phyloP scores from a whole-genome alignment of 225 moss, liverwort and hornwort genomes.

The Thuidium tamariscinum region DNA sequence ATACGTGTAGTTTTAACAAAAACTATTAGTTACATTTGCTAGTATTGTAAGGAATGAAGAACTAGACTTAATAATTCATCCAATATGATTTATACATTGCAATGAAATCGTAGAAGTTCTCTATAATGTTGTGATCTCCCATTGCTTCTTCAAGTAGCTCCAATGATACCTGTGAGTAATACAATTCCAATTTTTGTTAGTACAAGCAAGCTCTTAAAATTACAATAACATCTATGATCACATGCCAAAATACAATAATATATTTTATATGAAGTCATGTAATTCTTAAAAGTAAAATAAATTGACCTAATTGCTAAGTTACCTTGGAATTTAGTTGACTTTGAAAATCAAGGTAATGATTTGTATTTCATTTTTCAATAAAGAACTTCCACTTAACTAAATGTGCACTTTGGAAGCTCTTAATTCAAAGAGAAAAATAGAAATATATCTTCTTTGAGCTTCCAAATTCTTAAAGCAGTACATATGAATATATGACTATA shows the following conservation, averaged over 20 bases:
- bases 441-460: not conserved
- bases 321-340: not conserved
- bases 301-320: not conserved
- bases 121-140: not conserved
- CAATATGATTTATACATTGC: not conserved
- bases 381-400: not conserved
- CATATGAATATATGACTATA: no score
- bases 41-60: rapidly evolving
- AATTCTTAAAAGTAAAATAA: not conserved
- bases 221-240: not conserved
- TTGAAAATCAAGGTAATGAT: not conserved
- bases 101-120: not conserved
- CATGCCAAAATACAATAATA: not conserved
- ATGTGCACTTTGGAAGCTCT: not conserved
- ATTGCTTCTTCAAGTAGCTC: not conserved
- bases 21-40: not conserved
- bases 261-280: not conserved
- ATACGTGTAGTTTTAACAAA: not conserved
- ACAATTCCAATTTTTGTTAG: not conserved
- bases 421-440: not conserved
- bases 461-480: rapidly evolving
- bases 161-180: not conserved
- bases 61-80: not conserved
- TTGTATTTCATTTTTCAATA: not conserved
- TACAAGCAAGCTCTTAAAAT: no score